Conservation (phyloP, 495 filamentous ascomycete species). For the Melanomma pulvis-pyrius region DNA sequence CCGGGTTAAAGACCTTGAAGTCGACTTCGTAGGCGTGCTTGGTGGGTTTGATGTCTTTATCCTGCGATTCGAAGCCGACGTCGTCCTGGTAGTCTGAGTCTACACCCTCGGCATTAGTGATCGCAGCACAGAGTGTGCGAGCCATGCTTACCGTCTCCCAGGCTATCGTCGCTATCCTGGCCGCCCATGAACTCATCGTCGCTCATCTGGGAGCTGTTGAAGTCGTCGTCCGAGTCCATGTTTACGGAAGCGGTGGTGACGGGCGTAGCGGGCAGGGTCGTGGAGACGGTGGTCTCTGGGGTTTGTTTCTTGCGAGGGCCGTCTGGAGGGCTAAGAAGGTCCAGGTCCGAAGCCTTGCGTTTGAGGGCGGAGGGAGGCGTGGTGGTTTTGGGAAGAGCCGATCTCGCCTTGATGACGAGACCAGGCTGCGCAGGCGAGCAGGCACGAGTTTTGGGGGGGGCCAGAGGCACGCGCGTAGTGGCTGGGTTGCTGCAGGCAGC, state of each 20-base stretch:
- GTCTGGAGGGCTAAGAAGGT: conserved; percentile 49
- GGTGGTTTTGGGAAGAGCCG: conserved; percentile 46
- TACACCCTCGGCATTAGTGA: conserved; percentile 13
- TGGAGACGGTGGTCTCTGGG: conserved; percentile 48
- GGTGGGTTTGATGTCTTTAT: conserved; percentile 73
- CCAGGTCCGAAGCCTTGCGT: conserved; percentile 70
- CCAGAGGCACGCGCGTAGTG: conserved; percentile 2
- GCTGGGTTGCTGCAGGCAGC: conserved; percentile 15
- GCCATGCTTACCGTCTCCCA: conserved; percentile 20
- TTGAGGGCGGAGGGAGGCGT: conserved; percentile 77
- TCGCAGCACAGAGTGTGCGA: neutral
- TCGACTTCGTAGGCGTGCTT: conserved; percentile 81
- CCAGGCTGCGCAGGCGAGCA: conserved; percentile 31
- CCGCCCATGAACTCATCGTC: conserved; percentile 69
- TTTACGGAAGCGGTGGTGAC: conserved; percentile 60
- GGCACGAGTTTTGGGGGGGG: conserved; percentile 9
- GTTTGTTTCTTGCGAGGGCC: conserved; percentile 50
- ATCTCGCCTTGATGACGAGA: conserved; percentile 45
- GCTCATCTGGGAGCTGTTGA: conserved; percentile 83
- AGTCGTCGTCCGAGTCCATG: conserved; percentile 98
- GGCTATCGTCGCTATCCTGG: conserved; percentile 66
- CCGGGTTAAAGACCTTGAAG: conserved; percentile 76
- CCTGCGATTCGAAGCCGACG: conserved; percentile 68
- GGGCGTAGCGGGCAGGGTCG: conserved; percentile 58
- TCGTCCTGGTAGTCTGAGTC: conserved; percentile 61